Conservation (phyloP, 192 early-diverging fungal species). For the Physocladia obscura region DNA sequence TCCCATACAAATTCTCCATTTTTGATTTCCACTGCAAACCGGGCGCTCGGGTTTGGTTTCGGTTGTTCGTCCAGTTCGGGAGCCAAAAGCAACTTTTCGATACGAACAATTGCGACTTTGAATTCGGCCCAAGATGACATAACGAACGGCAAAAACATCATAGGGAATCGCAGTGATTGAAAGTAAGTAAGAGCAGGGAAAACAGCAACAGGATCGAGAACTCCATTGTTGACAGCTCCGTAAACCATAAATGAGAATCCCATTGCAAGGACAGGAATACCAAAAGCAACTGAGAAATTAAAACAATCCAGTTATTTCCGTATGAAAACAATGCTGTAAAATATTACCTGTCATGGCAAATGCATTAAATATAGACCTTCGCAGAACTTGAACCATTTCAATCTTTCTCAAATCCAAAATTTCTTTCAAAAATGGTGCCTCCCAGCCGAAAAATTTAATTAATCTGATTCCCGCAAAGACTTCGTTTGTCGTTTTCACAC, state of each 20-base stretch:
- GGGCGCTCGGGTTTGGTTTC: slow-evolving; percentile 33
- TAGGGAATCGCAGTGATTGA: slow-evolving; percentile 41
- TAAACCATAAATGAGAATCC: slow-evolving; percentile 47
- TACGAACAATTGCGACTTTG: slow-evolving; percentile 47
- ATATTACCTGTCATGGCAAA: slow-evolving; percentile 43
- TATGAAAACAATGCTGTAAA: too few relatives aligned
- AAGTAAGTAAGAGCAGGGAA: slow-evolving; percentile 47
- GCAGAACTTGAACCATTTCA: slow-evolving; percentile 44
- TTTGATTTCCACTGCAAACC: slow-evolving; percentile 48
- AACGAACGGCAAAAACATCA: slow-evolving; percentile 56
- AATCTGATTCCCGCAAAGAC: slow-evolving; percentile 70
- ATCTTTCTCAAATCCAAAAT: slow-evolving; percentile 53
- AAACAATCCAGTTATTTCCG: too few relatives aligned
- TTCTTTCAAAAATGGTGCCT: slow-evolving; percentile 60
- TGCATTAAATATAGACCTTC: slow-evolving; percentile 30
- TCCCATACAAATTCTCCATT: slow-evolving; percentile 64
- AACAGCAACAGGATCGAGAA: slow-evolving; percentile 31
- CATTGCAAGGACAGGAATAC: slow-evolving; percentile 44
- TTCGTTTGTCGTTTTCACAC: slow-evolving; percentile 72
- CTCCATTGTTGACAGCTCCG: slow-evolving; percentile 25
- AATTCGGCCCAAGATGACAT: slow-evolving; percentile 50
- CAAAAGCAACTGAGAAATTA: slow-evolving; percentile 48
- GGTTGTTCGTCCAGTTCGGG: slow-evolving; percentile 60
- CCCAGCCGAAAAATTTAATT: slow-evolving; percentile 77
- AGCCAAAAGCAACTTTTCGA: slow-evolving; percentile 54